These are phyloP conservation scores for Hydnomerulius pinastri DNA, from an alignment of 768 basidiomycete species.

Conservation along the genomic window DNA sequence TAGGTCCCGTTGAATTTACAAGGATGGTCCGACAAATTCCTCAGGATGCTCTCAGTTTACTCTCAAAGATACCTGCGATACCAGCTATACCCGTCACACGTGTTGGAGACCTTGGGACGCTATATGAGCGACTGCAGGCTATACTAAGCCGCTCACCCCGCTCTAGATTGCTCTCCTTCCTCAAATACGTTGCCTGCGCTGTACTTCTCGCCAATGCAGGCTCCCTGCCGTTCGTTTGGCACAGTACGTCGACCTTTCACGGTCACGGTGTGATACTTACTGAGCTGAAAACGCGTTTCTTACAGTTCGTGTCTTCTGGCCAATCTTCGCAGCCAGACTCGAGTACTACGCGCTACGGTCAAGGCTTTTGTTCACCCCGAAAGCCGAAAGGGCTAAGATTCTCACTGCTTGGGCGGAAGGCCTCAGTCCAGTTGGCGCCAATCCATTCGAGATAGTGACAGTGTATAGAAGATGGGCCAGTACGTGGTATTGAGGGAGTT, in stretches of 20 bases:
- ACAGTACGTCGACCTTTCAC: slow-evolving; percentile 47
- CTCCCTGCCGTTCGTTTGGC: slow-evolving; percentile 69
- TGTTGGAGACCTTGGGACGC: neutral
- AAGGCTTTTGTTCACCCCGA: slow-evolving; percentile 40
- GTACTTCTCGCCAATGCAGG: slow-evolving; percentile 60
- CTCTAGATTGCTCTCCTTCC: slow-evolving; percentile 6
- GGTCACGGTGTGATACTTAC: neutral
- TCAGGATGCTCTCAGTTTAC: slow-evolving; percentile 1
- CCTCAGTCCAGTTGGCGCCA: slow-evolving; percentile 52
- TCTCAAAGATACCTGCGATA: slow-evolving; percentile 16
- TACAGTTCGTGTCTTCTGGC: slow-evolving; percentile 56
- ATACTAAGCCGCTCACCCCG: slow-evolving; percentile 7
- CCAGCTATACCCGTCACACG: slow-evolving; percentile 4
- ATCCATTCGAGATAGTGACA: slow-evolving; percentile 52
- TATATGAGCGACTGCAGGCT: slow-evolving; percentile 5
- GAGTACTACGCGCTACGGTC: slow-evolving; percentile 35
- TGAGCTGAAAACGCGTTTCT: neutral
- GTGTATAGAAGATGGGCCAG: slow-evolving; percentile 56
- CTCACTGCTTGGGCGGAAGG: slow-evolving; percentile 48
- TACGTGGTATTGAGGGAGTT: slow-evolving; percentile 25
- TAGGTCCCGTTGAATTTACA: no score
- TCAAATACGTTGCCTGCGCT: slow-evolving; percentile 28
- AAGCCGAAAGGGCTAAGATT: slow-evolving; percentile 30
- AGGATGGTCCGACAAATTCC: slow-evolving; percentile 14
- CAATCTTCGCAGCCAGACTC: slow-evolving; percentile 39